Base-by-base conservation (phyloP, 2,329 filamentous ascomycete species). In the Ophiostoma novo-ulmi region DNA sequence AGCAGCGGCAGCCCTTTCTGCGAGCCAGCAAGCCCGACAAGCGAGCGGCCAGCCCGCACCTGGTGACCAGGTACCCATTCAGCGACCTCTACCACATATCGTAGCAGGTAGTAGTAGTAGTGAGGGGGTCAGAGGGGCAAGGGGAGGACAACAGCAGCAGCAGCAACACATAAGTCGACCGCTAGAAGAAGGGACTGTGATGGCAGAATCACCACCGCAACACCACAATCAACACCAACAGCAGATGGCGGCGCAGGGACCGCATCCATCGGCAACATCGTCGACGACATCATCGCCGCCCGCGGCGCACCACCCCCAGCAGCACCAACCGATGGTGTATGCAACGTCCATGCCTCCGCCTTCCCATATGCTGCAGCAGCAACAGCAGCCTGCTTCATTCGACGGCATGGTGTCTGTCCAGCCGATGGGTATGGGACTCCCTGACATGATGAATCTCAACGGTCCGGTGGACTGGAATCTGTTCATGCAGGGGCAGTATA, bases 391-490 rank as follows among this genome's bases (percentile, higher is more conserved):
- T 5, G 36, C 26, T 22, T 14, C 31, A 8, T 70, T 70, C 58
- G 71, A 72, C 61, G 48, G 69, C 41, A 20, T 72, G 38, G 69
- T 70, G 48, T 31, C 44, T 5, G 44, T 44, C 26, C 61, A 65
- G 66, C 58, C 77, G 75, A 35, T 75, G 36, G 77, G 76, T 63
- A 75, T 73, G 35, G 76, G 76, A 55, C 75, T 73, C 4, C 74
- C 71, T 35, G 74, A 72, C 6, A 69, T 71, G 48, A 71, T 77
- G 65, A 78, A 78, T 61, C 74, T 78, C 65, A 75, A 74, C 0
- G 39, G 14, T 14, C 74, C 81, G 39, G 82, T 85, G 82, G 82
- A 85, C 74, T 85, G 83, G 83, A 81, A 80, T 38, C 82, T 81
- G 52, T 77, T 85, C 68, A 79, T 85, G 75, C 80, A 83, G 52